Evolutionary conservation across 371 early-diverging fungal species (phyloP).

Genomic region (Mucor sp.): DNA sequence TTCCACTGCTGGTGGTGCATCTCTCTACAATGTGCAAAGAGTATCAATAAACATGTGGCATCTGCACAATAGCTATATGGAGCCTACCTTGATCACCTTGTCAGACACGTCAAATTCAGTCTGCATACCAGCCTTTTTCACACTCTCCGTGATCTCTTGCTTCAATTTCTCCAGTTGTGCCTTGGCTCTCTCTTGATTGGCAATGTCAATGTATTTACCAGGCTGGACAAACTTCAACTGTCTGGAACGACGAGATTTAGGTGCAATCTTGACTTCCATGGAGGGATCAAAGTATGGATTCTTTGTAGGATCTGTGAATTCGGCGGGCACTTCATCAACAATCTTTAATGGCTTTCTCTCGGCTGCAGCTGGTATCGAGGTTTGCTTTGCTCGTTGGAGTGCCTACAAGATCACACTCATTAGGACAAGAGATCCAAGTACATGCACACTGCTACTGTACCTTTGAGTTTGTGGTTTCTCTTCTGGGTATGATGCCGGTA

Average conservation of each 20-base stretch:
- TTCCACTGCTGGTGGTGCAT: slow-evolving; percentile 83
- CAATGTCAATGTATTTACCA: slow-evolving; percentile 82
- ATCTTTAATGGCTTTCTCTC: slow-evolving; percentile 45
- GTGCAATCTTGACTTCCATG: slow-evolving; percentile 52
- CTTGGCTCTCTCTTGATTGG: slow-evolving; percentile 79
- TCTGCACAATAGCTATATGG: not conserved
- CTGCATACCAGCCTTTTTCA: slow-evolving; percentile 83
- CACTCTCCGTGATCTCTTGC: slow-evolving; percentile 80
- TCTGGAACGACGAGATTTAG: slow-evolving; percentile 57
- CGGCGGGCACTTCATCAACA: slow-evolving; percentile 35
- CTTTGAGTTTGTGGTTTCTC: slow-evolving; percentile 54
- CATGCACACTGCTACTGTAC: slow-evolving; percentile 17
- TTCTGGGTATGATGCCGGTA: slow-evolving; percentile 55
- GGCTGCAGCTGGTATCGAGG: slow-evolving; percentile 15
- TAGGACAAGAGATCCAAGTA: no score
- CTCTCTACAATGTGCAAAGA: slow-evolving; percentile 34
- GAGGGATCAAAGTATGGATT: slow-evolving; percentile 89
- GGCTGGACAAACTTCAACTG: slow-evolving; percentile 78
- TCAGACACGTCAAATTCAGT: slow-evolving; percentile 80
- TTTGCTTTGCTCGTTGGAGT: slow-evolving; percentile 33
- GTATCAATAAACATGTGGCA: not conserved
- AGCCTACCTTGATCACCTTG: slow-evolving; percentile 64
- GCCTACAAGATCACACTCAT: slow-evolving; percentile 28
- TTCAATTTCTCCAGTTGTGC: slow-evolving; percentile 83
- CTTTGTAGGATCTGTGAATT: slow-evolving; percentile 66